Base-by-base conservation (phyloP, 331 rosid species). In the Arachis monticola region DNA sequence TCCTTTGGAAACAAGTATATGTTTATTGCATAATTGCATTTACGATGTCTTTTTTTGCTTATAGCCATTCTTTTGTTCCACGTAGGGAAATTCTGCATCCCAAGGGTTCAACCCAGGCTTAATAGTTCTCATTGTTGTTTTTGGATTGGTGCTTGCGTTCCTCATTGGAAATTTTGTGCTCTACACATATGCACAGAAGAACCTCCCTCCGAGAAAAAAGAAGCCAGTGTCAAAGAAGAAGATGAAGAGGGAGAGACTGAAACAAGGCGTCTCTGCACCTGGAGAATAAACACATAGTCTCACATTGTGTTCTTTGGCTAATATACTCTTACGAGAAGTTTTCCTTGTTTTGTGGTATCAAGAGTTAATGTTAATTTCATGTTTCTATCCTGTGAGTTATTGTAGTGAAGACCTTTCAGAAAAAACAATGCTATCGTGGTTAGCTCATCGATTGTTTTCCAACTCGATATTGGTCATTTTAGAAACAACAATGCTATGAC, bases 251-350 rank as follows among this genome's bases (percentile, higher is more conserved):
- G 99, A 94, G 88, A 88, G 85, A 78, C 88, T 94, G 88, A 94
- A 82, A 91, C 97, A 92, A 85, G 99, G 99, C 8, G 75, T 92
- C 64, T 92, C 99, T 69, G 97, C 97, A 62, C 99, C 99, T 5
- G 99, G 99, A 79, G 99, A 92, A 81, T 94, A 85, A 83, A 65
- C 63, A 40, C 64, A n/a, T n/a, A 48, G 67, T 73, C 73, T 65
- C 61, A n/a, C 51, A 67, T 13, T 17, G 30, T 67, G 77, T 55
- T 61, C 47, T 65, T 44, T 50, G 70, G 48, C 78, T 71, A 73
- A 65, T 72, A 64, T 70, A 72, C 66, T 71, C 64, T 70, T 77
- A 27, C 30, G 65, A 81, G 42, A 70, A 67, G 3, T 22, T 74
- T 51, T 61, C 38, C 38, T 59, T 5, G 38, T 13, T 48, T 67